phyloP scores from a whole-genome alignment of 2,329 filamentous ascomycete genomes.

The Akanthomyces lecanii region DNA sequence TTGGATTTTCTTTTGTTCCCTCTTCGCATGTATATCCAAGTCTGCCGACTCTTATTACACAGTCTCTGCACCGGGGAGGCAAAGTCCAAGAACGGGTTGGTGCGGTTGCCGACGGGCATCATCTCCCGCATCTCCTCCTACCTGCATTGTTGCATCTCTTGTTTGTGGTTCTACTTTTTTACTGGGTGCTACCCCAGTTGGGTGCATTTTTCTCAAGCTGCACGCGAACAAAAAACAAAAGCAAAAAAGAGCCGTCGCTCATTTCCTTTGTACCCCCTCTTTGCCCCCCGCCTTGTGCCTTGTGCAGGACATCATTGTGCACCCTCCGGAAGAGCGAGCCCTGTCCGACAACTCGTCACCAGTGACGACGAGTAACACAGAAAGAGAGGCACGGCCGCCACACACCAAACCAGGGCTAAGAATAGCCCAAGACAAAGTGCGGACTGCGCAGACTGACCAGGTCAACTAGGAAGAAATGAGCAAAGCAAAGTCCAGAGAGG shows the following conservation, averaged over 20 bases:
- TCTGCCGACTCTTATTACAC: background rate
- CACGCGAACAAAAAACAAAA: background rate
- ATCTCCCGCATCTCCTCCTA: background rate
- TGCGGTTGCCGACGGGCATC: constrained; percentile 5
- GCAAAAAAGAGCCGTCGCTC: background rate
- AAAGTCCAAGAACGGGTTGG: background rate
- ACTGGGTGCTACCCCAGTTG: background rate
- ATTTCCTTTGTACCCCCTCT: background rate
- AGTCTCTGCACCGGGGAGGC: background rate
- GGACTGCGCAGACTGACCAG: too few relatives aligned
- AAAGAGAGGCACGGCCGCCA: background rate
- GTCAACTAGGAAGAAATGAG: background rate
- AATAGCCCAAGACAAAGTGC: constrained; percentile 1
- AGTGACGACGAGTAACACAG: background rate
- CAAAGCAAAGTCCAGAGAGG: background rate
- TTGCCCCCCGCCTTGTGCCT: background rate
- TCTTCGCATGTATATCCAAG: background rate
- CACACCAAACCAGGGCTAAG: background rate
- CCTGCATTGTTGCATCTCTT: background rate
- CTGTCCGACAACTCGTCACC: too few relatives aligned
- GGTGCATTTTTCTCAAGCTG: background rate
- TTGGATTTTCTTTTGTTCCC: background rate
- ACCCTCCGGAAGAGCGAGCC: too few relatives aligned
- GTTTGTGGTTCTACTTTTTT: background rate
- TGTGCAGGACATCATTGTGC: background rate